Evolutionary conservation across 208 protist genomes (phyloP), one percentile per base, ranked within the genome.

Genomic region (Leishmania mexicana): DNA sequence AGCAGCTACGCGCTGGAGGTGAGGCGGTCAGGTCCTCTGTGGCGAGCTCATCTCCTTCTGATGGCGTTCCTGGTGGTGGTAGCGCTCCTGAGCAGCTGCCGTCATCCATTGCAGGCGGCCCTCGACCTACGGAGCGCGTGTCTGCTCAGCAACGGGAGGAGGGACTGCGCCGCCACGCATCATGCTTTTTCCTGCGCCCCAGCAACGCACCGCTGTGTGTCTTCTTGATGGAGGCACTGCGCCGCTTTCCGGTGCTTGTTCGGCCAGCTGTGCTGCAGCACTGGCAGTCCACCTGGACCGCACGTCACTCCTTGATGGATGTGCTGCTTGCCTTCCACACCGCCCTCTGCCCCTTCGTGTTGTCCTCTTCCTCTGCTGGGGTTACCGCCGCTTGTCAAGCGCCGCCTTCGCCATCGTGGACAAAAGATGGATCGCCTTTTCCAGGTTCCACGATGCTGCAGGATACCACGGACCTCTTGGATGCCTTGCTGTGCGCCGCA

Each of bases 131-230:
- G 17, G 35, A 45, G 53, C 3, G 24, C 1, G 1, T 60, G 3
- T 80, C 81, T 2, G 45, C 68, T 24, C 45, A 58, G 71, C 70
- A 80, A n/a, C 79, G 82, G 24, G 86, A 91, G 73, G 49, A 60
- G 21, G 73, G 35, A 2, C 67, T 92, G 57, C 80, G 83, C 31
- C 87, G 85, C 0, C 81, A 90, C 74, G 74, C 86, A 2, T 64
- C 73, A 19, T 88, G 88, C 53, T 95, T 96, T 73, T 94, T 94
- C 75, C 54, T 89, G 54, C 91, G 93, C 15, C 84, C 88, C 1
- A 80, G 85, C 45, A 95, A 96, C 85, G 72, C 91, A 1, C 88
- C 90, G 40, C 67, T 96, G 5, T 93, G 89, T 76, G 87, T 89
- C 71, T 94, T 95, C 73, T 68, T 96, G 40, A 81, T 85, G 28